Conservation (phyloP, 371 early-diverging fungal genomes). For the Haplosporangium sp. region DNA sequence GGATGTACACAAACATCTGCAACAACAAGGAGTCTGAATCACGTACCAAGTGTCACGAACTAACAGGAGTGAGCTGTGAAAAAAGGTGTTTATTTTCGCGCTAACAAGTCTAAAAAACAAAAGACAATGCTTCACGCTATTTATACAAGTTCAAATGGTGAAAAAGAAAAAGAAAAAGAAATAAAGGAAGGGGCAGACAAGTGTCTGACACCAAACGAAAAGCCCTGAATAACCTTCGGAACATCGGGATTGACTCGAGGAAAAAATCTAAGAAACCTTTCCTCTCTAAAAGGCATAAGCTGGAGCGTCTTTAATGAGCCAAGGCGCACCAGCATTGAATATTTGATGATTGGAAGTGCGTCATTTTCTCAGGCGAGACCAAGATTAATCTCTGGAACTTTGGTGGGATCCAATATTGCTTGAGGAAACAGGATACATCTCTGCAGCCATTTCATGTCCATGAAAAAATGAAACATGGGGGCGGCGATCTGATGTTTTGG, state of each 20-base stretch:
- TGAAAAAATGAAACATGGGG: constrained; percentile 27
- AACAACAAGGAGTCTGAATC: neutral
- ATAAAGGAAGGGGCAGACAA: too few species aligned
- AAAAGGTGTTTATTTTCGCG: too few species aligned
- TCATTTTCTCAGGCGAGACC: constrained; percentile 46
- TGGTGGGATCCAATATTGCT: too few species aligned
- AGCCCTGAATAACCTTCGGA: neutral
- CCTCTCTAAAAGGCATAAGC: constrained; percentile 11
- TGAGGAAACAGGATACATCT: too few species aligned
- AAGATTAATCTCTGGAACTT: constrained; percentile 24
- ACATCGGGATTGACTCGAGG: neutral
- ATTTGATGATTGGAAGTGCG: constrained; percentile 35
- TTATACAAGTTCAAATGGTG: too few species aligned
- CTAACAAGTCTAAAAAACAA: too few species aligned
- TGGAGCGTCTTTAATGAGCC: constrained; percentile 17
- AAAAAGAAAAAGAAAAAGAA: too few species aligned
- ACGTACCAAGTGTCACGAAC: neutral
- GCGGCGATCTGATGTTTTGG: constrained; percentile 43
- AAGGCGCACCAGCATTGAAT: constrained; percentile 30
- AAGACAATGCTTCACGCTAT: too few species aligned
- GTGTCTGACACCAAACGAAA: too few species aligned
- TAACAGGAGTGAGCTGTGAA: too few species aligned
- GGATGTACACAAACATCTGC: neutral
- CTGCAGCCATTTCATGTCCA: too few species aligned
- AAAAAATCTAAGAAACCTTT: constrained; percentile 11